Conservation (phyloP, 805 yeast species). For the Komagataella kurtzmanii region DNA sequence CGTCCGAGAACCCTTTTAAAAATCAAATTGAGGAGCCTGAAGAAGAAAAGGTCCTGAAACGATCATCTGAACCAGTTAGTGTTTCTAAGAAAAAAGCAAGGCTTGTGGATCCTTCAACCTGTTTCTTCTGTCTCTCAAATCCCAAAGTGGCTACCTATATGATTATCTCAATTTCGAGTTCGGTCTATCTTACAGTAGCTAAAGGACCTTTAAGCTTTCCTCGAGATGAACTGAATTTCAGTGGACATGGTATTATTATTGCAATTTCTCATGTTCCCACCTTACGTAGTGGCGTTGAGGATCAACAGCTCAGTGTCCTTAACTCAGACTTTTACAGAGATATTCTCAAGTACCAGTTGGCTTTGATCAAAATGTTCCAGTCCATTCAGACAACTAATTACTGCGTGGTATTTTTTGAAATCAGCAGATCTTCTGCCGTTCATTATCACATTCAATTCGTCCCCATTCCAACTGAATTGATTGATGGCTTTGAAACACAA, state of each 20-base stretch:
- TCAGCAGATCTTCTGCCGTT: conserved; percentile 47
- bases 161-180: conserved; percentile 62
- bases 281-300: conserved; percentile 12
- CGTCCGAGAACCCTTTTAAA: conserved; percentile 19
- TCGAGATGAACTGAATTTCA: conserved; percentile 30
- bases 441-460: conserved; percentile 71
- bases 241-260: conserved; percentile 74
- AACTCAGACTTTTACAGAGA: neutral
- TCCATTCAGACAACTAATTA: conserved; percentile 21
- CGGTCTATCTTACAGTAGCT: conserved; percentile 60
- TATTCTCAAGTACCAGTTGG: conserved; percentile 7
- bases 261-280: conserved; percentile 65
- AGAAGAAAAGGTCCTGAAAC: conserved; percentile 3
- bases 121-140: conserved; percentile 79
- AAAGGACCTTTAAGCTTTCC: conserved; percentile 72
- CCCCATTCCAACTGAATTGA: conserved; percentile 41
- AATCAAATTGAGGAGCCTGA: conserved; percentile 1
- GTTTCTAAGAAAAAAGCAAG: conserved; percentile 15
- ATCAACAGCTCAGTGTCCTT: conserved; percentile 6
- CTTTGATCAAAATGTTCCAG: conserved; percentile 28
- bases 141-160: conserved; percentile 68
- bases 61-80: neutral
- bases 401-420: conserved; percentile 54
- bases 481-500: conserved; percentile 28
- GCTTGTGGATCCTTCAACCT: conserved; percentile 40